These are phyloP conservation scores for Flaveria floridana DNA, from an alignment of 140 eudicot genomes.

Conservation along the genomic window DNA sequence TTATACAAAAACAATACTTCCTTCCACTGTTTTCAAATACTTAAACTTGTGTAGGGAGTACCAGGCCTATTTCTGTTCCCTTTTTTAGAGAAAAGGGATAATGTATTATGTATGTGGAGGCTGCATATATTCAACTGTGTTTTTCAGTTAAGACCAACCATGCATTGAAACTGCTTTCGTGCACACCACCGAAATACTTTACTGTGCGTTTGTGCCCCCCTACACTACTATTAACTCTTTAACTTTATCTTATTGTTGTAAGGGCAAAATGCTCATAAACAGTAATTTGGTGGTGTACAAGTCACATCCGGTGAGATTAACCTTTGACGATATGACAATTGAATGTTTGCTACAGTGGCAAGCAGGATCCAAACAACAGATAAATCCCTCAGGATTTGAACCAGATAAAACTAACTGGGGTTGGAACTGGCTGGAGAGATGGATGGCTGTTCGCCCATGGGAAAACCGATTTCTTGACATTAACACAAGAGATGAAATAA, in stretches of 20 bases:
- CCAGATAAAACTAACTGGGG: slow-evolving; percentile 96
- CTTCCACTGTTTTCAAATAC: not conserved
- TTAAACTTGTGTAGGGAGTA: not conserved
- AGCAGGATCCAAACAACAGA: slow-evolving; percentile 84
- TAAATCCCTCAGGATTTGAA: slow-evolving; percentile 60
- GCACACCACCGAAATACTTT: not conserved
- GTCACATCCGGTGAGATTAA: not conserved
- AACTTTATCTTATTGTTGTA: not conserved
- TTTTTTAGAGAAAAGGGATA: not conserved
- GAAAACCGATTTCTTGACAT: slow-evolving; percentile 85
- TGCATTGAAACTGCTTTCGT: not conserved
- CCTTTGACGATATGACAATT: not conserved
- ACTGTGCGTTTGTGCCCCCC: not conserved
- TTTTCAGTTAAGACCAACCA: not conserved
- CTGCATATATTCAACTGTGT: not conserved
- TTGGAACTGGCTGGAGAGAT: slow-evolving; percentile 98
- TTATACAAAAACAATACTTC: not conserved
- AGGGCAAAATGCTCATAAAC: not conserved
- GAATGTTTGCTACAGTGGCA: slow-evolving; percentile 69
- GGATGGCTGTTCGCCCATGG: slow-evolving; percentile 99
- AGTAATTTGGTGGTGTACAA: slow-evolving; percentile 11
- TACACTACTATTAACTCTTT: not conserved
- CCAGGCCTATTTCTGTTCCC: not conserved
- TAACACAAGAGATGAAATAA: slow-evolving; percentile 67
- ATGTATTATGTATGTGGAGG: slow-evolving; percentile 6